A percentile compares a stretch with the other conserved stretches of the same genome.
Evolutionary conservation across 2,329 filamentous ascomycete species (phyloP).

Genomic region (Ophiostoma angusticollis): DNA sequence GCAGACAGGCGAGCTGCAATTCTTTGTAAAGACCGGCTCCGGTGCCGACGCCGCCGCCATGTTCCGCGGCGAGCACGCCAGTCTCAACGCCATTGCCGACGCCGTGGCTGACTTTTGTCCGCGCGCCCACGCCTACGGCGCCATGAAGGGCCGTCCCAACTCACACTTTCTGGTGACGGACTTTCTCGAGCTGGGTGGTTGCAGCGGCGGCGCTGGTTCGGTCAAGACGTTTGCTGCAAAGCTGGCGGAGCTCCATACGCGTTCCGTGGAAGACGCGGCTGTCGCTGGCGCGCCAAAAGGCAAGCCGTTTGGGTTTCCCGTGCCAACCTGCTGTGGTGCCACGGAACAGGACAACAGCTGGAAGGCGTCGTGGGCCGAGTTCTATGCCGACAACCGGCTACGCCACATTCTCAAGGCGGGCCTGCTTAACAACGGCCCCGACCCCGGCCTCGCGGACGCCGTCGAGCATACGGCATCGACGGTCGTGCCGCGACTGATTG

Average conservation of each 20-base stretch:
- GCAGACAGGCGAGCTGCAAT: conserved; percentile 22
- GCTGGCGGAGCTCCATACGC: conserved; percentile 62
- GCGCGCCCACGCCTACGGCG: conserved; percentile 58
- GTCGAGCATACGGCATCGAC: conserved; percentile 50
- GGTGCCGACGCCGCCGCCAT: conserved; percentile 49
- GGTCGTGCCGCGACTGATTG: conserved; percentile 67
- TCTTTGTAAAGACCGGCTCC: conserved; percentile 60
- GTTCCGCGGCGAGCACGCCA: conserved; percentile 71
- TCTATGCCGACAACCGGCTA: conserved; percentile 68
- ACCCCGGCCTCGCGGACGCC: conserved; percentile 44
- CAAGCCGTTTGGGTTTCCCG: conserved; percentile 71
- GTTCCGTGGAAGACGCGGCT: conserved; percentile 54
- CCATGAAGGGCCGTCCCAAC: conserved; percentile 37
- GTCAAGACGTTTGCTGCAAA: conserved; percentile 56
- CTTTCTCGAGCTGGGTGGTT: conserved; percentile 54
- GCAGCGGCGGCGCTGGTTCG: conserved; percentile 26
- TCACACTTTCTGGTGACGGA: conserved; percentile 57
- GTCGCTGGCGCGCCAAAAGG: conserved; percentile 43
- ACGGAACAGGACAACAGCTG: conserved; percentile 71
- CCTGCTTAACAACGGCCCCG: conserved; percentile 45
- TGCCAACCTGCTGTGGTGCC: conserved; percentile 74
- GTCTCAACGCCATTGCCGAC: conserved; percentile 66
- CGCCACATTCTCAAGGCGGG: conserved; percentile 48
- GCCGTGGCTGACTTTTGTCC: conserved; percentile 66
- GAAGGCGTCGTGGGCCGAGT: conserved; percentile 64